Conservation (phyloP, 129 eudicot species). For the Tagetes patula region DNA sequence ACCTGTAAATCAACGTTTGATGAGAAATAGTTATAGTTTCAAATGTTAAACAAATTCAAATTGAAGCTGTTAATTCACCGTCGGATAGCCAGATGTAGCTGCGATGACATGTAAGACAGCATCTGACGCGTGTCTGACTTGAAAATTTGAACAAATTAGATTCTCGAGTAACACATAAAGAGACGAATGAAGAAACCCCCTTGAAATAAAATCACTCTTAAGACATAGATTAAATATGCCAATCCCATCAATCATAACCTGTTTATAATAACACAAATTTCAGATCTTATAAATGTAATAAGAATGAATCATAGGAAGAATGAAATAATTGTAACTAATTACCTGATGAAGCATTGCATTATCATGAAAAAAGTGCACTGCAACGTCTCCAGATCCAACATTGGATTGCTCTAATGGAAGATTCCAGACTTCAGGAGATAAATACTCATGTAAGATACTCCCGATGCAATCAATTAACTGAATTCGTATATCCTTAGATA, state of each 20-base stretch:
- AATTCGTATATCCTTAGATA: constrained; percentile 34
- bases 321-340: constrained; percentile 22
- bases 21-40: constrained; percentile 9
- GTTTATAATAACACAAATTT: constrained; percentile 33
- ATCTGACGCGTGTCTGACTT: constrained; percentile 74
- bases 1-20: constrained; percentile 52
- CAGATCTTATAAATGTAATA: constrained; percentile 6
- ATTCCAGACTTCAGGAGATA: constrained; percentile 85
- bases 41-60: constrained; percentile 1
- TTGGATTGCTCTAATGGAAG: constrained; percentile 64
- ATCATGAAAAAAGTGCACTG: constrained; percentile 64
- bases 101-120: constrained; percentile 76
- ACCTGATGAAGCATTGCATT: constrained; percentile 90
- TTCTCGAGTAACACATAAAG: constrained; percentile 83
- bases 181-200: constrained; percentile 90
- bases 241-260: constrained; percentile 88
- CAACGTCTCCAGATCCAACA: constrained; percentile 48
- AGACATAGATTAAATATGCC: constrained; percentile 76
- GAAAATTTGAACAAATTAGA: constrained; percentile 78
- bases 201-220: constrained; percentile 59
- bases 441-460: constrained; percentile 80
- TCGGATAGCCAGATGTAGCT: constrained; percentile 66
- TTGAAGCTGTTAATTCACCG: constrained; percentile 46
- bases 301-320: constrained; percentile 13
- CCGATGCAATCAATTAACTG: constrained; percentile 76